Evolutionary conservation across 208 protist species (phyloP).

Genomic region (Crithidia bombi): DNA sequence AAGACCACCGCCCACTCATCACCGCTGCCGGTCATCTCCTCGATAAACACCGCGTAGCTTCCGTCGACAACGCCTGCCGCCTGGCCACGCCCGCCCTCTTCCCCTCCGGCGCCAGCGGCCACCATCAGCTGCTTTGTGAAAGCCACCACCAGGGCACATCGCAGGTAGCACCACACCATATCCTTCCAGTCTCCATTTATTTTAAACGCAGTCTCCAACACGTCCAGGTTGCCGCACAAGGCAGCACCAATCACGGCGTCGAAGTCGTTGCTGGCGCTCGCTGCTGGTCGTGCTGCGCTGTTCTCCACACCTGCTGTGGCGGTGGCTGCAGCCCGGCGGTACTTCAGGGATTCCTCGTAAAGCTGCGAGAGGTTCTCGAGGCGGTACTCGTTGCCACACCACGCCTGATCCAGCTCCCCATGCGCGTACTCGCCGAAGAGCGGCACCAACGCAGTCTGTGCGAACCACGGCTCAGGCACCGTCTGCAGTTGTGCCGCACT

Average conservation of each 20-base stretch:
- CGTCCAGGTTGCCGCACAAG: constrained; percentile 71
- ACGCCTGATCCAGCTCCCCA: constrained; percentile 56
- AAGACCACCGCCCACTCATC: constrained; percentile 64
- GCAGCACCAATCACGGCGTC: constrained; percentile 70
- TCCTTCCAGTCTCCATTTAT: constrained; percentile 64
- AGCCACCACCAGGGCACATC: constrained; percentile 64
- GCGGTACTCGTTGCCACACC: constrained; percentile 75
- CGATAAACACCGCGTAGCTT: constrained; percentile 35
- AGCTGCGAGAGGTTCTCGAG: constrained; percentile 79
- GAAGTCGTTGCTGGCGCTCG: constrained; percentile 19
- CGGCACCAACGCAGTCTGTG: constrained; percentile 58
- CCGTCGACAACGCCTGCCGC: constrained; percentile 25
- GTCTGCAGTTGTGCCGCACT: constrained; percentile 82
- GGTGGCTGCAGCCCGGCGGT: constrained; percentile 12
- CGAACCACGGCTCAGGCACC: constrained; percentile 73
- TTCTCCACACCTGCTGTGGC: background rate
- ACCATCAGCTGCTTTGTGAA: constrained; percentile 75
- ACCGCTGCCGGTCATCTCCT: constrained; percentile 42
- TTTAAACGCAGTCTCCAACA: constrained; percentile 69
- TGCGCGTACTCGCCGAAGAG: constrained; percentile 89
- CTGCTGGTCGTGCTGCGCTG: constrained; percentile 2
- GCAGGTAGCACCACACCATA: constrained; percentile 76
- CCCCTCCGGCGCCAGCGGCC: constrained; percentile 29
- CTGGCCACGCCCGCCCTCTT: background rate
- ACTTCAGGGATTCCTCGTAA: constrained; percentile 57